Percentiles rank a stretch among this genome's conserved stretches.
phyloP scores from a whole-genome alignment of 139 green algal genomes.

The Tetratostichococcus sp. region DNA sequence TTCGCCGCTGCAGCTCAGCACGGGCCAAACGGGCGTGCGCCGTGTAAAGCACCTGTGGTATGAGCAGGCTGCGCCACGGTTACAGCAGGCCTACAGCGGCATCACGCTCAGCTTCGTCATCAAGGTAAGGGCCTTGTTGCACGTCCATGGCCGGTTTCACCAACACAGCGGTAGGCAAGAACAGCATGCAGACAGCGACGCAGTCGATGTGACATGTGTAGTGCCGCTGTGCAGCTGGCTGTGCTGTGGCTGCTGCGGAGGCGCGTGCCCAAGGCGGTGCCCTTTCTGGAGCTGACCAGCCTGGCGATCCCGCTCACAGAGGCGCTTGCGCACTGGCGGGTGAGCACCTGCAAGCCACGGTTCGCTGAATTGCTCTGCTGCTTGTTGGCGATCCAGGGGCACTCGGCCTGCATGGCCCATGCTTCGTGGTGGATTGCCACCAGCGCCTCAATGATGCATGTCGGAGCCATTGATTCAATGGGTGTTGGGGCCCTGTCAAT shows the following conservation, averaged over 20 bases:
- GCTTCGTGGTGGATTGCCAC: too few species aligned
- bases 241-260: background rate
- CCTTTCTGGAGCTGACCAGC: background rate
- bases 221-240: background rate
- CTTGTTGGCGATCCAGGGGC: too few species aligned
- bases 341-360: too few species aligned
- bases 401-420: too few species aligned
- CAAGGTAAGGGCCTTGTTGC: background rate
- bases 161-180: too few species aligned
- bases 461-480: too few species aligned
- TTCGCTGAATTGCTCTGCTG: too few species aligned
- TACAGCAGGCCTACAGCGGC: background rate
- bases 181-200: too few species aligned
- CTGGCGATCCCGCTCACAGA: background rate
- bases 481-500: too few species aligned
- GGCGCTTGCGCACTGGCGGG: background rate
- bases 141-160: too few species aligned
- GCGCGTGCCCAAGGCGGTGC: background rate
- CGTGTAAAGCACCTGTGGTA: background rate
- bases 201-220: too few species aligned
- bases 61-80: background rate
- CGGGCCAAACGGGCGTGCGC: background rate
- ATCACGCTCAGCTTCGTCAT: background rate
- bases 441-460: too few species aligned
- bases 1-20: background rate